phyloP scores from a whole-genome alignment of 2,329 filamentous ascomycete species.

The Sphaceloma murrayae region DNA sequence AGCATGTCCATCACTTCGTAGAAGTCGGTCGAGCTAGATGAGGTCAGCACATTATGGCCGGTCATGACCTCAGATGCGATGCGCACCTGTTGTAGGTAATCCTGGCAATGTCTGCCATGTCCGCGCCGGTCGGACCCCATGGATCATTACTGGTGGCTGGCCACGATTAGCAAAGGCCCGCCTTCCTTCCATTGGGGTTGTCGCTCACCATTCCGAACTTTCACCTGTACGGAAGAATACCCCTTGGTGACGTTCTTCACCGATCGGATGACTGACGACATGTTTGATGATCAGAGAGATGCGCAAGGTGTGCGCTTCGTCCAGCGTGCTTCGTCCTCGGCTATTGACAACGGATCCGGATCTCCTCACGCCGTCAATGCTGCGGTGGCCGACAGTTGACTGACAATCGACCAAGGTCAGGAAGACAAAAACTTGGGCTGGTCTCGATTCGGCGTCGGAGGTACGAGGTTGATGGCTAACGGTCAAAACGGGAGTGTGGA shows the following conservation, averaged over 20 bases:
- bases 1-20: conserved; percentile 99
- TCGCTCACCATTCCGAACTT: conserved; percentile 84
- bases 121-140: conserved; percentile 94
- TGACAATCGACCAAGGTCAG: not conserved
- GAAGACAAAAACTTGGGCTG: too few relatives aligned
- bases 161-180: conserved; percentile 14
- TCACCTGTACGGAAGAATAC: conserved; percentile 92
- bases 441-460: conserved; percentile 1
- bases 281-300: conserved; percentile 34
- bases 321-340: conserved; percentile 1
- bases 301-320: conserved; percentile 9
- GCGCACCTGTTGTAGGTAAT: conserved; percentile 95
- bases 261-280: conserved; percentile 95
- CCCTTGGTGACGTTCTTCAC: conserved; percentile 99
- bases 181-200: too few relatives aligned
- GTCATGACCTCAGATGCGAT: too few relatives aligned
- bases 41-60: too few relatives aligned
- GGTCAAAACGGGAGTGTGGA: conserved; percentile 13
- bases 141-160: conserved; percentile 95
- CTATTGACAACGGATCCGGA: too few relatives aligned
- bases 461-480: conserved; percentile 12
- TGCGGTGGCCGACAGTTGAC: not conserved
- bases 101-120: conserved; percentile 97
- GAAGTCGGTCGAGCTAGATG: conserved; percentile 83
- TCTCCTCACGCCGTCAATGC: too few relatives aligned